Evolutionary conservation across 208 protist species (phyloP).

Genomic region (Acanthamoeba divionensis): DNA sequence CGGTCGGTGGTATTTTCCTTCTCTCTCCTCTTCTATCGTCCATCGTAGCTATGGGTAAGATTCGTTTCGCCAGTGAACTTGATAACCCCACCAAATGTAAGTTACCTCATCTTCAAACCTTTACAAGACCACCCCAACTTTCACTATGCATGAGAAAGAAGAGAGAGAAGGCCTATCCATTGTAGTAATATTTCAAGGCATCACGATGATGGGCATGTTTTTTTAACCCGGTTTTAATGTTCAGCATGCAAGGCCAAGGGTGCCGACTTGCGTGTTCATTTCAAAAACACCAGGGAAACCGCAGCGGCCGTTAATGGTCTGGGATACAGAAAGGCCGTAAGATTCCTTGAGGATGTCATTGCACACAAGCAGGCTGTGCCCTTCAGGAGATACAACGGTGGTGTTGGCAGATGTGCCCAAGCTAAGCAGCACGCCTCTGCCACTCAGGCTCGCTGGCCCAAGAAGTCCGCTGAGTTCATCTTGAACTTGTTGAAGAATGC

Average conservation of each 20-base stretch:
- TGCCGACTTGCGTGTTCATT: constrained; percentile 84
- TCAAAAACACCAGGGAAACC: constrained; percentile 91
- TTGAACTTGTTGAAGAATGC: constrained; percentile 84
- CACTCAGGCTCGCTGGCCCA: constrained; percentile 85
- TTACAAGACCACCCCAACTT: too few relatives aligned
- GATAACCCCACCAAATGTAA: constrained; percentile 64
- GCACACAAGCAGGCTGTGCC: constrained; percentile 86
- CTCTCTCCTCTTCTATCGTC: constrained; percentile 28
- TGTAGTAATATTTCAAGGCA: too few relatives aligned
- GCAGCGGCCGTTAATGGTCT: constrained; percentile 84
- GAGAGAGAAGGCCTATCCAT: too few relatives aligned
- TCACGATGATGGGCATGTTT: too few relatives aligned
- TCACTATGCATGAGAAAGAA: too few relatives aligned
- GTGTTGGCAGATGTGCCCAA: constrained; percentile 76
- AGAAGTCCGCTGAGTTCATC: constrained; percentile 84
- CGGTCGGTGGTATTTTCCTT: background rate
- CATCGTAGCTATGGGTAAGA: constrained; percentile 4
- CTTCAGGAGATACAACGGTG: constrained; percentile 84
- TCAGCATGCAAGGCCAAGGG: constrained; percentile 78
- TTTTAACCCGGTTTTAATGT: background rate
- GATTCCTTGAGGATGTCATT: constrained; percentile 85
- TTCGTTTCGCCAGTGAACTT: constrained; percentile 63
- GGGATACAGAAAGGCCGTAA: constrained; percentile 76
- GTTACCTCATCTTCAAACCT: too few relatives aligned
- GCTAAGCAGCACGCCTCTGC: constrained; percentile 26